A percentile compares a stretch with the other conserved stretches of the same genome.
phyloP scores from a whole-genome alignment of 2,329 filamentous ascomycete genomes.

The Fusarium illudens region DNA sequence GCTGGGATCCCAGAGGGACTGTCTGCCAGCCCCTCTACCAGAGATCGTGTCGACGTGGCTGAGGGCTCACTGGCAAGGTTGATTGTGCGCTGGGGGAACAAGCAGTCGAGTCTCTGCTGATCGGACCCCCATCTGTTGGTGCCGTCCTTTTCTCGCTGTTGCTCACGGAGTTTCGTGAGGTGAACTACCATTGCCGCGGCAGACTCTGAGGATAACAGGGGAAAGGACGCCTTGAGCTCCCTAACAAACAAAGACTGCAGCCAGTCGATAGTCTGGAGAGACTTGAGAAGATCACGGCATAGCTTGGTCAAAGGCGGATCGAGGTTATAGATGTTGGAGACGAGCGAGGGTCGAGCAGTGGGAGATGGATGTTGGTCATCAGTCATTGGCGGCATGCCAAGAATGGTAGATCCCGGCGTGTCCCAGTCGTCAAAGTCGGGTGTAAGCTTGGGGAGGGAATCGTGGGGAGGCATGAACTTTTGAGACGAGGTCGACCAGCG shows the following conservation, averaged over 20 bases:
- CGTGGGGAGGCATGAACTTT: background rate
- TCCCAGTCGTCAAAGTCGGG: background rate
- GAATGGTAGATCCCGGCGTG: background rate
- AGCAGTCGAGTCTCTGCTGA: background rate
- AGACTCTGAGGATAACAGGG: no score
- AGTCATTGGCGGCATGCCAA: background rate
- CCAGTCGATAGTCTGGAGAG: background rate
- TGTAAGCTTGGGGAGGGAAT: background rate
- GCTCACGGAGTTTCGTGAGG: background rate
- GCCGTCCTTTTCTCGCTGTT: background rate
- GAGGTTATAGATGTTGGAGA: background rate
- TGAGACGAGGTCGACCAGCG: background rate
- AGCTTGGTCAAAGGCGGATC: background rate
- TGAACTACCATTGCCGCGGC: background rate
- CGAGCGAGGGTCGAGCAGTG: background rate
- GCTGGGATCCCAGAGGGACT: background rate
- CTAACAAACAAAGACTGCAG: no score
- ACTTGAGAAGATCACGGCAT: background rate
- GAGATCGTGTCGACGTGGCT: background rate
- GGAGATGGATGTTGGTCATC: background rate
- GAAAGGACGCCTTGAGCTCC: no score
- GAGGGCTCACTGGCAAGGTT: background rate
- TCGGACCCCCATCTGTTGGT: background rate
- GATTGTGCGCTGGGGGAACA: background rate
- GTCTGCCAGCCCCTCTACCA: background rate